Base-by-base conservation (phyloP, 1,284 basidiomycete species). In the Peniophora sp. region DNA sequence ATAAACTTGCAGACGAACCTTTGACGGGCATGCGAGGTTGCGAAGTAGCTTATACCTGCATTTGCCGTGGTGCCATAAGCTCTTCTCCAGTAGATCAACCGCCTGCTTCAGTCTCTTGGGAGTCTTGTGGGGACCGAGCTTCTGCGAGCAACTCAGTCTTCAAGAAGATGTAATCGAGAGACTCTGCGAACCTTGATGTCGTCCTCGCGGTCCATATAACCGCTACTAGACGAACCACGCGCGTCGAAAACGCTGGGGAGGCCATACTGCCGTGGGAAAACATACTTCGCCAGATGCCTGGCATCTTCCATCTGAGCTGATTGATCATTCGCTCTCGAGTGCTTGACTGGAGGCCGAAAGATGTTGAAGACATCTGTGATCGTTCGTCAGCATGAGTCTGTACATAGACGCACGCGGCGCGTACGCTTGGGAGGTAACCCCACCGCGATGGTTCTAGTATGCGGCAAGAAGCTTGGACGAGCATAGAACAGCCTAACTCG, bases 261-360 rank as follows among this genome's bases (percentile, higher is more conserved):
- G 0, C 76, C 75, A 57, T 85, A 91, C 57, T 92, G 88, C 24
- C 81, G 74, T 6, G 91, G 83, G 58, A 95, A 95, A 0, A 96
- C 70, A 61, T 94, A 89, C 68, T 92, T 93, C 20, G 83, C 73
- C 1, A 91, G 64, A 58, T 83, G 83, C 20, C 87, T 75, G 1
- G 78, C 75, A 50, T 76, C 62, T 43, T 70, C 69, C 47, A 67
- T 71, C 56, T 76, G 74, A 50, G 18, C 37, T 6, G 68, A 60
- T 12, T 63, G 70, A 44, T 76, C 71, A 67, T 6, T 55, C 52
- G 1, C 50, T 57, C 27, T 61, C 58, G 35, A 62, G 51, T 23
- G 54, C 47, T 20, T 54, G 61, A 72, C 74, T 0, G 74, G 70
- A 0, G 76, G 73, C 41, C 69, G 47, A 18, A 86, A 58, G 5